phyloP scores from a whole-genome alignment of 768 basidiomycete genomes.

The Lactifluus echinatus region DNA sequence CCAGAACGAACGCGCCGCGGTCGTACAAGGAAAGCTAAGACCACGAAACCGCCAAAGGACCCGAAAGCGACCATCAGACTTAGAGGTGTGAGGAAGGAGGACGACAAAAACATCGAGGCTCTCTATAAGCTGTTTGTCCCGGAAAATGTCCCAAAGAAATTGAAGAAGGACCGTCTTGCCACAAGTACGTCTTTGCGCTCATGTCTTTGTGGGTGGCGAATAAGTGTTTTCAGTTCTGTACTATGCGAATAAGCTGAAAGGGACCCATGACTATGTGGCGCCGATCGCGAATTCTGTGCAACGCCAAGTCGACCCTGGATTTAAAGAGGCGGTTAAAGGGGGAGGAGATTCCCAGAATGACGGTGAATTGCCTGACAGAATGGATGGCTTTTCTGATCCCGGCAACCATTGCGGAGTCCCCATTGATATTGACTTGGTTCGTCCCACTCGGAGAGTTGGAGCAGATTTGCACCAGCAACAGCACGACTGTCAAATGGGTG shows the following conservation, averaged over 20 bases:
- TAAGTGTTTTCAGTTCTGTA: not conserved
- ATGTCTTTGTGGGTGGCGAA: not conserved
- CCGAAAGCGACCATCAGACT: slow-evolving; percentile 2
- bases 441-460: not conserved
- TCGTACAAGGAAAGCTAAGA: not conserved
- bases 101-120: not conserved
- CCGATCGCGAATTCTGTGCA: not conserved
- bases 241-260: not conserved
- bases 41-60: not conserved
- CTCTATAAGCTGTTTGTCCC: slow-evolving; percentile 7
- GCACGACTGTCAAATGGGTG: not conserved
- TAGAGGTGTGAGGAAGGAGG: not conserved
- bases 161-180: slow-evolving; percentile 12
- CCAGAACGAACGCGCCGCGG: not conserved
- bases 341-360: not conserved
- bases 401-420: not conserved
- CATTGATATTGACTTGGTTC: not conserved
- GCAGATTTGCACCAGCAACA: not conserved
- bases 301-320: not conserved
- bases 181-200: not conserved
- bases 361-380: not conserved
- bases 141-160: not conserved
- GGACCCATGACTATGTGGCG: not conserved
- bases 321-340: not conserved
- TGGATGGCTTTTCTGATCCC: not conserved